Conservation (phyloP, 208 protist genomes). For the Giardia muris region DNA sequence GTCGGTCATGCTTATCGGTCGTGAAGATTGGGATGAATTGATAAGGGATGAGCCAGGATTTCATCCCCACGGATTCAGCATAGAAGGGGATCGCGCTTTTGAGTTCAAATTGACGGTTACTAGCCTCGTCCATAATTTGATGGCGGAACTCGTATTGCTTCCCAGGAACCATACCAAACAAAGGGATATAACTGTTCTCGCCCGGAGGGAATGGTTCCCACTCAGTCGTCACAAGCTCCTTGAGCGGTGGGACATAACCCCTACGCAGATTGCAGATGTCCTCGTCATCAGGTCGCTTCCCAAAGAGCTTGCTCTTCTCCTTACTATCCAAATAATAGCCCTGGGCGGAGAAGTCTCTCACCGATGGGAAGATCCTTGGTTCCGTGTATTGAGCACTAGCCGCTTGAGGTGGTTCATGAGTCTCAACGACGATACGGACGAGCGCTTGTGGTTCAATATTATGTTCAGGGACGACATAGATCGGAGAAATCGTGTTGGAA, state of each 20-base stretch:
- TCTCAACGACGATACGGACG: not conserved
- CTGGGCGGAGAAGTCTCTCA: not conserved
- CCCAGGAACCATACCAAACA: not conserved
- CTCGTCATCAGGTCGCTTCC: not conserved
- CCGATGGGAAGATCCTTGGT: not conserved
- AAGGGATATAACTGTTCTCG: not conserved
- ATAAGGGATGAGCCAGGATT: not conserved
- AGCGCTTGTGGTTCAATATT: not conserved
- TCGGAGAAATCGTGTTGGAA: not conserved
- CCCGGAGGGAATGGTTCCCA: not conserved
- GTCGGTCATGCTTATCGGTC: not conserved
- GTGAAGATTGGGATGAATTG: not conserved
- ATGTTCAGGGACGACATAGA: conserved; percentile 1
- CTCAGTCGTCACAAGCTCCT: not conserved
- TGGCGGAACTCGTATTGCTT: not conserved
- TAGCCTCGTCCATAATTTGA: not conserved
- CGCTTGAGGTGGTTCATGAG: not conserved
- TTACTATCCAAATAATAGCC: not conserved
- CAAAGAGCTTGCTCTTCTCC: not conserved
- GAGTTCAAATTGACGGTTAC: not conserved
- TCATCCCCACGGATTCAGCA: not conserved
- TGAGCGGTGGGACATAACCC: not conserved
- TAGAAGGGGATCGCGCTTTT: not conserved
- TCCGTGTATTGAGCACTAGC: not conserved
- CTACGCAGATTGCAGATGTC: not conserved